Evolutionary conservation across 805 yeast genomes (phyloP).

Genomic region (Candida bentonensis): DNA sequence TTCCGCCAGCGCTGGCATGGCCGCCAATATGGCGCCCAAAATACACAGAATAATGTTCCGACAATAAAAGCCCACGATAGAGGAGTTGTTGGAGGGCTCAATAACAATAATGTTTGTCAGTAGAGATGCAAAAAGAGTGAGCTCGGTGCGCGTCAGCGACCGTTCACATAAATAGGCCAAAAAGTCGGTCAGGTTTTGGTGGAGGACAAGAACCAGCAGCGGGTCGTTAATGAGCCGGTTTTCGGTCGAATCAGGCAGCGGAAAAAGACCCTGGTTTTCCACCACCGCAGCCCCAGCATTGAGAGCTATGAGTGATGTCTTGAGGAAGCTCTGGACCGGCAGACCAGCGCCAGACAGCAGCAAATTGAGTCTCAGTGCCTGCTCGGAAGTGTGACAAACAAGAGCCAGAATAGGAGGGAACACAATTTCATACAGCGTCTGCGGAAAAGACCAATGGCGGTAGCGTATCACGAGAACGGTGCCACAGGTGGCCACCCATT

Average conservation of each 20-base stretch:
- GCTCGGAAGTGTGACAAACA: neutral
- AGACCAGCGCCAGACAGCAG: neutral
- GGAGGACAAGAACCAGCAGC: neutral
- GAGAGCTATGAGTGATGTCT: neutral
- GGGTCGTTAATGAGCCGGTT: neutral
- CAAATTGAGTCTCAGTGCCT: neutral
- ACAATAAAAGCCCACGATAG: neutral
- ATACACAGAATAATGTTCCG: neutral
- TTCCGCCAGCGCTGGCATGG: neutral
- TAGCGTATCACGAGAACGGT: neutral
- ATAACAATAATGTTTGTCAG: neutral
- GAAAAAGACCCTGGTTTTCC: neutral
- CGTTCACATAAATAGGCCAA: neutral
- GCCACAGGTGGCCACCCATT: neutral
- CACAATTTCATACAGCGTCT: neutral
- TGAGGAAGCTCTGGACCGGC: neutral
- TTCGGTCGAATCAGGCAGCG: neutral
- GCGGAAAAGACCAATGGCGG: neutral
- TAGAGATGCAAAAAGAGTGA: conserved; percentile 2
- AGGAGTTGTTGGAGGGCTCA: neutral
- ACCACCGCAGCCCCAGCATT: neutral
- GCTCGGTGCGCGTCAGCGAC: conserved; percentile 3
- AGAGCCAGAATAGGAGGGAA: neutral
- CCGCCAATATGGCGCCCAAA: neutral
- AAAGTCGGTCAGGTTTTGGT: neutral